phyloP scores from a whole-genome alignment of 2,329 filamentous ascomycete genomes.

The Teratosphaeria nubilosa region DNA sequence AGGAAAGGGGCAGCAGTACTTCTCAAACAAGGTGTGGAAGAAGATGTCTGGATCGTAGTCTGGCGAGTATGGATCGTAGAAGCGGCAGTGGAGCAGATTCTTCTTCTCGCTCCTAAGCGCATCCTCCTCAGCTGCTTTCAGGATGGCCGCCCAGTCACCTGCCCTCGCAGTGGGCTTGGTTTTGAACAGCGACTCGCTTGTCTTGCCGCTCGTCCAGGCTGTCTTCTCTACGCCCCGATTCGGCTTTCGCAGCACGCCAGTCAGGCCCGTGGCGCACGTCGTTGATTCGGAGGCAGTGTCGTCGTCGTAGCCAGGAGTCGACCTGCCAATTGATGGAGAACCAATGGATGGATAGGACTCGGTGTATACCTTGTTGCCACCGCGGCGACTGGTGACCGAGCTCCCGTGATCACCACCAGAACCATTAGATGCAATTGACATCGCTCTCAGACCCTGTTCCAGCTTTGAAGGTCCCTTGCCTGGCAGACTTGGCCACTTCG shows the following conservation, averaged over 20 bases:
- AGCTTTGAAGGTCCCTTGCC: background rate
- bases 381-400: constrained; percentile 7
- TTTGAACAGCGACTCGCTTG: constrained; percentile 26
- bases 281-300: constrained; percentile 2
- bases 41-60: constrained; percentile 42
- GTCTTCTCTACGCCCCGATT: background rate
- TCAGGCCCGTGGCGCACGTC: background rate
- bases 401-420: constrained; percentile 1
- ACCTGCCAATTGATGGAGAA: background rate
- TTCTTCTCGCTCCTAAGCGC: constrained; percentile 14
- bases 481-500: background rate
- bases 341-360: constrained; percentile 3
- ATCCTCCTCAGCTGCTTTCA: constrained; percentile 11
- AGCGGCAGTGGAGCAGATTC: constrained; percentile 31
- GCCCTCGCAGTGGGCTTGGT: constrained; percentile 21
- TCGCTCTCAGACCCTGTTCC: background rate
- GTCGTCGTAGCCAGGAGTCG: background rate
- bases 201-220: constrained; percentile 7
- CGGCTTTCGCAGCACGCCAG: background rate
- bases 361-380: constrained; percentile 7
- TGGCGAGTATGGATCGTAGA: constrained; percentile 40
- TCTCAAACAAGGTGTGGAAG: constrained; percentile 31
- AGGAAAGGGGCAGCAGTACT: constrained; percentile 45
- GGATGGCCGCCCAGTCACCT: constrained; percentile 21
- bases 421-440: constrained; percentile 2